A percentile compares a stretch with the other conserved stretches of the same genome.
phyloP scores from a whole-genome alignment of 2,329 filamentous ascomycete genomes.

The Epichloe gansuensis region DNA sequence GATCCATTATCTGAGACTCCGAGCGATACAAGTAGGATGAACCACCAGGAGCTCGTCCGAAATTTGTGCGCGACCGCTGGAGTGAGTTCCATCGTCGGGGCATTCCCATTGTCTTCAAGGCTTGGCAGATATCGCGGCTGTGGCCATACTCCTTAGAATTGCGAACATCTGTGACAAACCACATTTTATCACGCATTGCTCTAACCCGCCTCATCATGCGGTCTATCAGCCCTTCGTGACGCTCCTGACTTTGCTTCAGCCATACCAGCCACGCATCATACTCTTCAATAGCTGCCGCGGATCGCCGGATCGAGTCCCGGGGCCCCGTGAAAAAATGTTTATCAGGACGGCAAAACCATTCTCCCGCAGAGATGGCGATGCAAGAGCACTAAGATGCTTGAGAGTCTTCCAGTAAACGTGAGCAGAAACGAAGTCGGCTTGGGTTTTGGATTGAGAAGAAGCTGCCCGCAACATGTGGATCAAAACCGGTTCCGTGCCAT shows the following conservation, averaged over 20 bases:
- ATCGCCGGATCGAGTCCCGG: constrained; percentile 57
- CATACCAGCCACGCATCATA: constrained; percentile 74
- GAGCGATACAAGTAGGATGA: constrained; percentile 63
- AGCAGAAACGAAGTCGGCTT: constrained; percentile 71
- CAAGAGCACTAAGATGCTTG: constrained; percentile 54
- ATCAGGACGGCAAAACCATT: constrained; percentile 60
- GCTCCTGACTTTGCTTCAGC: constrained; percentile 70
- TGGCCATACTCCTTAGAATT: constrained; percentile 83
- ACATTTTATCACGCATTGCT: constrained; percentile 88
- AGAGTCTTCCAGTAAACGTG: constrained; percentile 78
- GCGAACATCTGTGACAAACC: constrained; percentile 90
- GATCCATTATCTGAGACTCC: constrained; percentile 74
- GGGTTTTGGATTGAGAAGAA: constrained; percentile 61
- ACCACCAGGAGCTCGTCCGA: constrained; percentile 32
- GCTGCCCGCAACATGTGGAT: constrained; percentile 66
- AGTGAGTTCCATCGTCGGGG: constrained; percentile 42
- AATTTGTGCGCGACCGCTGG: constrained; percentile 34
- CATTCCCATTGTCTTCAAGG: constrained; percentile 80
- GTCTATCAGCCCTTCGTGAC: constrained; percentile 61
- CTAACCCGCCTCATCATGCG: constrained; percentile 61
- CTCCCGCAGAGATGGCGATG: constrained; percentile 46
- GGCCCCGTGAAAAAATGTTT: constrained; percentile 60
- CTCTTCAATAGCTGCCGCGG: constrained; percentile 60
- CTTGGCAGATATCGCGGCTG: constrained; percentile 71
- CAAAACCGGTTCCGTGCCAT: constrained; percentile 37